These are phyloP conservation scores for Rosa persica DNA, from an alignment of 306 rosid species.

Conservation along the genomic window DNA sequence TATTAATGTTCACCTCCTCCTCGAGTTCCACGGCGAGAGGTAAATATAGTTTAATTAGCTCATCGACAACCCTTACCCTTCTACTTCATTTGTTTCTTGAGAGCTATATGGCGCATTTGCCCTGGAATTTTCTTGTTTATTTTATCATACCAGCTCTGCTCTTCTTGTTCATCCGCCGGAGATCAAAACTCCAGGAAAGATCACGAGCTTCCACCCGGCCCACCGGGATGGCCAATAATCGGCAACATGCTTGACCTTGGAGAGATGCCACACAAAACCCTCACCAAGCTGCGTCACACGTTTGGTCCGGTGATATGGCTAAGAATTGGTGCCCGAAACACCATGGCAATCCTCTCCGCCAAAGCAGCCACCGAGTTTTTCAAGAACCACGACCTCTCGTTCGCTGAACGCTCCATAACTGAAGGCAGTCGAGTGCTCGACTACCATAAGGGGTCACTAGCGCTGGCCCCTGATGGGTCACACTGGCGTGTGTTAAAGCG, in stretches of 20 bases:
- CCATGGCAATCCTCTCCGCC: slow-evolving; percentile 46
- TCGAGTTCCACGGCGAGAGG: too few relatives aligned
- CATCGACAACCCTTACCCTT: background rate
- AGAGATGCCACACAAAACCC: slow-evolving; percentile 47
- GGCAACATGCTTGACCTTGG: slow-evolving; percentile 63
- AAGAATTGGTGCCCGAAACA: slow-evolving; percentile 41
- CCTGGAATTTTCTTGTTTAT: background rate
- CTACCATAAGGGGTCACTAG: slow-evolving; percentile 46
- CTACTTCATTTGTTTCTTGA: background rate
- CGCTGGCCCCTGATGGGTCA: slow-evolving; percentile 47
- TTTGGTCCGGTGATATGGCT: slow-evolving; percentile 49
- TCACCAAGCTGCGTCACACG: slow-evolving; percentile 25
- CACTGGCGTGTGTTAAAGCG: slow-evolving; percentile 54
- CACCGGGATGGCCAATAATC: slow-evolving; percentile 53
- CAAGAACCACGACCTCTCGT: slow-evolving; percentile 46
- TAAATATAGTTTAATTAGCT: too few relatives aligned
- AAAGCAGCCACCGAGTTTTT: slow-evolving; percentile 38
- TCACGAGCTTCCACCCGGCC: slow-evolving; percentile 39
- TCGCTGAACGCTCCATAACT: slow-evolving; percentile 26
- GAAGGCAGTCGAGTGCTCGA: slow-evolving; percentile 35
- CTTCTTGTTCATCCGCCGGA: background rate
- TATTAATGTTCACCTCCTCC: too few relatives aligned
- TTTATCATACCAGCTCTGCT: background rate
- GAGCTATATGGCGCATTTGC: background rate
- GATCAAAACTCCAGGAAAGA: background rate